Percentiles rank a stretch among this genome's conserved stretches.
Evolutionary conservation across 352 stramenopile genomes (phyloP).

Genomic region (Blastocystis hominis): DNA sequence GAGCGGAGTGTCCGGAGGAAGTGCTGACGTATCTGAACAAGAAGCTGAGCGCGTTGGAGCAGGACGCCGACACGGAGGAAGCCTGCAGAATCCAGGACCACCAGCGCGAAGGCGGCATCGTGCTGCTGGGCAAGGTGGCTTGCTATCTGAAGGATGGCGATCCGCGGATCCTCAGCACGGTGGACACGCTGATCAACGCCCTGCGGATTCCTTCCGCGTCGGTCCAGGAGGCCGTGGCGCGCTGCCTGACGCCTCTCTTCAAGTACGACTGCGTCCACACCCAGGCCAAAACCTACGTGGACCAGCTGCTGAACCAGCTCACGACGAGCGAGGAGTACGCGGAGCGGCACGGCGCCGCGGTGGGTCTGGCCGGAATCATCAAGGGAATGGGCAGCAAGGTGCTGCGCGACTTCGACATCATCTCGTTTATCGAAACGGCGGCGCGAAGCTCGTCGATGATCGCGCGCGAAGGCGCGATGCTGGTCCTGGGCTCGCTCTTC

Average conservation of each 20-base stretch:
- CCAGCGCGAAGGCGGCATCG: conserved; percentile 76
- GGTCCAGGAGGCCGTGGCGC: conserved; percentile 79
- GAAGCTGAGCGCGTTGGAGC: background rate
- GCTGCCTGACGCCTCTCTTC: conserved; percentile 78
- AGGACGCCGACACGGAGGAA: background rate
- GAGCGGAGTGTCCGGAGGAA: conserved; percentile 43
- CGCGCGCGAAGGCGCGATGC: conserved; percentile 81
- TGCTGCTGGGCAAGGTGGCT: conserved; percentile 76
- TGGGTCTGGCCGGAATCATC: conserved; percentile 90
- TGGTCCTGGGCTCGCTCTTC: conserved; percentile 92
- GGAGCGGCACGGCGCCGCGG: conserved; percentile 78
- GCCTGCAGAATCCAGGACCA: conserved; percentile 66
- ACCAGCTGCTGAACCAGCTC: conserved; percentile 69
- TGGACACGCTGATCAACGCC: conserved; percentile 74
- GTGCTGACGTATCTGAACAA: conserved; percentile 54
- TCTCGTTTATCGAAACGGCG: conserved; percentile 73
- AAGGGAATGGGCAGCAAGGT: conserved; percentile 95
- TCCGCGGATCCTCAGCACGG: conserved; percentile 75
- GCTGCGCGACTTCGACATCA: conserved; percentile 92
- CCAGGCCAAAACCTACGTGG: conserved; percentile 70
- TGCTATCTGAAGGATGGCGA: conserved; percentile 78
- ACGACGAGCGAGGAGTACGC: conserved; percentile 73
- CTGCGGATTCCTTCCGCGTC: conserved; percentile 80
- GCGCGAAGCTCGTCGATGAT: conserved; percentile 63
- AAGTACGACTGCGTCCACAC: conserved; percentile 67